These are phyloP conservation scores for Lentinula raphanica DNA, from an alignment of 768 basidiomycete species.

Conservation along the genomic window DNA sequence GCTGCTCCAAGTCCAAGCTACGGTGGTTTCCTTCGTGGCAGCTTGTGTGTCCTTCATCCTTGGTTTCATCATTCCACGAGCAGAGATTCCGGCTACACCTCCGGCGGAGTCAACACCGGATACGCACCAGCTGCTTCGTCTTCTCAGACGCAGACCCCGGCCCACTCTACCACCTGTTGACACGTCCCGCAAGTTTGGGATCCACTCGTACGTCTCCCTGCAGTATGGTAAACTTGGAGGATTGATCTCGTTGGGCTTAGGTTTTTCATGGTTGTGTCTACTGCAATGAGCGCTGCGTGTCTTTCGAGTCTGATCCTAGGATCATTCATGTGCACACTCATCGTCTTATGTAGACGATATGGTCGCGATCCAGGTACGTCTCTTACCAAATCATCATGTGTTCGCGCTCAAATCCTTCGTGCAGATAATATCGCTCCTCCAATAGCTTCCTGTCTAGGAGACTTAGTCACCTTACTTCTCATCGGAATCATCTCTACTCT, in stretches of 20 bases:
- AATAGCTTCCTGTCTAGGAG: slow-evolving; percentile 87
- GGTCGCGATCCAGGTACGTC: slow-evolving; percentile 77
- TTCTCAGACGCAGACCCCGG: slow-evolving; percentile 16
- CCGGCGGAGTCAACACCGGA: slow-evolving; percentile 7
- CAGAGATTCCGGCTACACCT: slow-evolving; percentile 8
- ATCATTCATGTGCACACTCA: slow-evolving; percentile 85
- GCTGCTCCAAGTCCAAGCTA: slow-evolving; percentile 89
- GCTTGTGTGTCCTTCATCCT: slow-evolving; percentile 73
- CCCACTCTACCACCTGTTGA: slow-evolving; percentile 20
- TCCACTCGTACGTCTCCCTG: slow-evolving; percentile 28
- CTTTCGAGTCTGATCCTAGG: slow-evolving; percentile 77
- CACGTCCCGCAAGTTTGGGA: slow-evolving; percentile 29
- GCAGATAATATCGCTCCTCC: slow-evolving; percentile 95
- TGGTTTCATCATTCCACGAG: slow-evolving; percentile 52
- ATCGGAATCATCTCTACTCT: slow-evolving; percentile 68
- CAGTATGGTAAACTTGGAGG: neutral
- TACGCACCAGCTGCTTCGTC: neutral
- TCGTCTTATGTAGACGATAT: slow-evolving; percentile 70
- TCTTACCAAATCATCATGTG: neutral
- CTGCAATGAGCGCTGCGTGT: slow-evolving; percentile 77
- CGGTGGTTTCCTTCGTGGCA: slow-evolving; percentile 83
- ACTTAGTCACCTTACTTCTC: slow-evolving; percentile 84
- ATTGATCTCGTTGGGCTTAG: slow-evolving; percentile 31
- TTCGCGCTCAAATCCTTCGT: neutral
- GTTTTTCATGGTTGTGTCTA: slow-evolving; percentile 70